These are phyloP conservation scores for Prunella vulgaris DNA, from an alignment of 257 asterid genomes.

Conservation along the genomic window DNA sequence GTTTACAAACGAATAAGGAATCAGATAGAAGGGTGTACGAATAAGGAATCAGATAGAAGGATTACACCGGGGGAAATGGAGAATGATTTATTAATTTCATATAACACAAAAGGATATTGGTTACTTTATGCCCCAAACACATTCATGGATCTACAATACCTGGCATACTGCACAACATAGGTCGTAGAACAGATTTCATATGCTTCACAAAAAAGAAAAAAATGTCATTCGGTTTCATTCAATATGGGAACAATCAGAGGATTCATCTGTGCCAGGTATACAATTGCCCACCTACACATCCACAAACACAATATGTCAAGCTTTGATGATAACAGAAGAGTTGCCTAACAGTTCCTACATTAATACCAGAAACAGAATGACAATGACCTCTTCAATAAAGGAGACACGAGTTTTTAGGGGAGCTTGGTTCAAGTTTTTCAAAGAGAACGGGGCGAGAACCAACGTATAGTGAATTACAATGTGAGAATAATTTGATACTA, in stretches of 20 bases:
- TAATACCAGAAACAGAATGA: background rate
- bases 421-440: too few species aligned
- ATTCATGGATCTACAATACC: constrained; percentile 22
- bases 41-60: constrained; percentile 10
- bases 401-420: background rate
- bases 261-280: constrained; percentile 84
- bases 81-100: constrained; percentile 17
- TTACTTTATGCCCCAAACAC: constrained; percentile 12
- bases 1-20: constrained; percentile 22
- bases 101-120: constrained; percentile 24
- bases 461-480: too few species aligned
- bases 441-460: too few species aligned
- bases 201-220: constrained; percentile 9
- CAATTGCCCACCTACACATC: constrained; percentile 80
- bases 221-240: constrained; percentile 53
- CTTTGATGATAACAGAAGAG: background rate
- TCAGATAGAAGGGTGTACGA: too few species aligned
- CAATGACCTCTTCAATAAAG: background rate
- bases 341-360: background rate
- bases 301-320: constrained; percentile 13
- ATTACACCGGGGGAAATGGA: constrained; percentile 23
- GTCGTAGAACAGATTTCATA: constrained; percentile 9
- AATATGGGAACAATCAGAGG: constrained; percentile 88
- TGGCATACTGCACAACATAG: constrained; percentile 7
- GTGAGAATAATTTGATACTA: too few species aligned